Conservation (phyloP, 768 basidiomycete genomes). For the Suillus paluster region DNA sequence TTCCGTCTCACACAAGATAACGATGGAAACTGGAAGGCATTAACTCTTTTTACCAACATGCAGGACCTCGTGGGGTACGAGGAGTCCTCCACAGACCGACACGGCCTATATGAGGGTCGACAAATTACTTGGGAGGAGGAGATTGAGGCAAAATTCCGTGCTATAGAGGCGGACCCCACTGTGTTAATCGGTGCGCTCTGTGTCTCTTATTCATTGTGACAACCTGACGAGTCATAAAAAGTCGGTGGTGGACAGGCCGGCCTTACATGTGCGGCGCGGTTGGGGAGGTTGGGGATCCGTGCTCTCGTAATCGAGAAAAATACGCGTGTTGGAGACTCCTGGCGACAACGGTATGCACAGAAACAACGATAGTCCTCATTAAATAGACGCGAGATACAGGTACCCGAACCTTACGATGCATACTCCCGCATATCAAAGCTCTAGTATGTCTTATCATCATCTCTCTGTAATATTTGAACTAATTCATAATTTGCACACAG, state of each 20-base stretch:
- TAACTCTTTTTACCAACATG: conserved; percentile 58
- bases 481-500: conserved; percentile 23
- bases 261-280: conserved; percentile 57
- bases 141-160: not conserved
- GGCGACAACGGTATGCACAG: conserved; percentile 58
- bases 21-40: conserved; percentile 55
- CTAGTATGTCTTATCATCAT: conserved; percentile 34
- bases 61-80: conserved; percentile 56
- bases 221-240: conserved; percentile 22
- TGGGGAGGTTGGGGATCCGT: conserved; percentile 55
- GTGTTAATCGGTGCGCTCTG: conserved; percentile 33
- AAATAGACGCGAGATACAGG: not conserved
- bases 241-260: conserved; percentile 67
- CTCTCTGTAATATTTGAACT: not conserved
- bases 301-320: conserved; percentile 56
- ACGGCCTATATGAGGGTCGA: not conserved
- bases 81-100: conserved; percentile 27
- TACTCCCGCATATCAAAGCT: conserved; percentile 56
- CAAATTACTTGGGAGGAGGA: not conserved
- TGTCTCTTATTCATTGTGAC: not conserved
- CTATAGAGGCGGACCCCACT: conserved; percentile 29
- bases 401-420: conserved; percentile 30
- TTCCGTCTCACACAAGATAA: conserved; percentile 51
- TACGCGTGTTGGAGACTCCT: conserved; percentile 51
- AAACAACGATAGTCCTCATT: conserved; percentile 43